Percentiles rank a stretch among this genome's conserved stretches.
Evolutionary conservation across 176 grass and related monocot genomes (phyloP).

Genomic region (barley (Hordeum vulgare)): DNA sequence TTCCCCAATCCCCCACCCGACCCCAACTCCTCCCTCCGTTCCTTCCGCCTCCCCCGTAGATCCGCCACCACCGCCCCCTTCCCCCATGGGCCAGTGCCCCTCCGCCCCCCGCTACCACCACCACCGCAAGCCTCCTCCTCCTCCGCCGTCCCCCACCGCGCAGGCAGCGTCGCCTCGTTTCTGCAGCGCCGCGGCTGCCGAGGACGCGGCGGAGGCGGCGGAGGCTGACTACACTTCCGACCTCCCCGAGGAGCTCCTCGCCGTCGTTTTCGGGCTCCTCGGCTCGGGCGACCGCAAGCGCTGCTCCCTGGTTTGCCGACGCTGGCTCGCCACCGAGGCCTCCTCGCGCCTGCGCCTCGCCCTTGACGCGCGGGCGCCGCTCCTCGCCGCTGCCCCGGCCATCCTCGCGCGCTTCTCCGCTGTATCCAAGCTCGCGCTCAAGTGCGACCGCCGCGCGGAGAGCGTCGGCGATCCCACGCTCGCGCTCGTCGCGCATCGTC

Average conservation of each 20-base stretch:
- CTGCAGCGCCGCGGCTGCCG: not conserved
- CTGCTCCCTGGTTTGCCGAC: constrained; percentile 65
- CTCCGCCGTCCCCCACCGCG: not conserved
- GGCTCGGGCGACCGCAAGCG: constrained; percentile 65
- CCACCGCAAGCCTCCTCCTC: not conserved
- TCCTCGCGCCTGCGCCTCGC: constrained; percentile 50
- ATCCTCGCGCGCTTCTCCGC: constrained; percentile 53
- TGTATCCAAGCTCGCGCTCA: constrained; percentile 63
- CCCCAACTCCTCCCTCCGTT: not conserved
- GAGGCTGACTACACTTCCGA: constrained; percentile 47
- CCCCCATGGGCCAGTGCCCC: constrained; percentile 47
- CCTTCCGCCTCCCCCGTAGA: constrained; percentile 10
- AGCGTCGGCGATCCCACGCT: constrained; percentile 52
- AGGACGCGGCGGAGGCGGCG: not conserved
- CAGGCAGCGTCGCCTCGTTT: not conserved
- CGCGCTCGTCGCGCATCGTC: constrained; percentile 29
- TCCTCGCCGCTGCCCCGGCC: constrained; percentile 21
- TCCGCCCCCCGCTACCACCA: not conserved
- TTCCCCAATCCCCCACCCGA: not conserved
- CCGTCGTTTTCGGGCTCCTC: constrained; percentile 41
- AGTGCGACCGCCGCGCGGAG: constrained; percentile 65
- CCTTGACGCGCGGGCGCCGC: constrained; percentile 44
- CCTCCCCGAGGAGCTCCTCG: constrained; percentile 70
- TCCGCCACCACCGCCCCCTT: constrained; percentile 9
- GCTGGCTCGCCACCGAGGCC: constrained; percentile 55